Evolutionary conservation across 352 stramenopile species (phyloP).

Genomic region (Phytophthora rubi): DNA sequence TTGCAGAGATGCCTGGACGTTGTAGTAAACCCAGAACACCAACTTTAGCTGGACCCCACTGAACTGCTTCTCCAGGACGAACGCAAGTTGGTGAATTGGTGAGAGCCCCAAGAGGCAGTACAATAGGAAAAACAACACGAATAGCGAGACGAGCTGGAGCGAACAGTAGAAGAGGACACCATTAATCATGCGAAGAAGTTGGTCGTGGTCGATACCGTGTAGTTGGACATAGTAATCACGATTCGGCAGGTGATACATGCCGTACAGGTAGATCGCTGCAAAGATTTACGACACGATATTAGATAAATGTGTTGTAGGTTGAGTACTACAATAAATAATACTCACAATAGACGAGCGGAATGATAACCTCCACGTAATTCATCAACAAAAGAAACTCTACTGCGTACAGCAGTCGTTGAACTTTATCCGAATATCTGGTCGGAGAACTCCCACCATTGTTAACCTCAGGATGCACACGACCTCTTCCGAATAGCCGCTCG

Average conservation of each 20-base stretch:
- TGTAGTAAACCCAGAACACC: slow-evolving; percentile 3
- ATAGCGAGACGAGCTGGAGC: neutral
- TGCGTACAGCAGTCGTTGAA: neutral
- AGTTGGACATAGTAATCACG: neutral
- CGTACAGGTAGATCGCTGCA: neutral
- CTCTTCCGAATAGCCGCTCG: neutral
- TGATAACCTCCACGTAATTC: slow-evolving; percentile 1
- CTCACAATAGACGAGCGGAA: slow-evolving; percentile 1
- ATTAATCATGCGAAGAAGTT: neutral
- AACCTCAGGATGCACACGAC: neutral
- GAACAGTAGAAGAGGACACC: neutral
- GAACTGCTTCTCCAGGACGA: neutral
- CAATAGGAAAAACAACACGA: neutral
- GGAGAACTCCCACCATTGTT: neutral
- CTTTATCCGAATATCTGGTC: neutral
- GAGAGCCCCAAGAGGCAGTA: neutral
- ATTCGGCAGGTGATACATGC: neutral
- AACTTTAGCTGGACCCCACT: neutral
- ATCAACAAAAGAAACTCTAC: neutral
- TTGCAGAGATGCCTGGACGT: neutral
- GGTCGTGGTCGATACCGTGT: neutral
- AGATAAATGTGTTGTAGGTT: neutral
- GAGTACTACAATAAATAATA: neutral
- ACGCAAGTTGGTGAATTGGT: neutral
- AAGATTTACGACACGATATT: neutral